Evolutionary conservation across 306 rosid genomes (phyloP).

Genomic region (Sicyos baderoa): DNA sequence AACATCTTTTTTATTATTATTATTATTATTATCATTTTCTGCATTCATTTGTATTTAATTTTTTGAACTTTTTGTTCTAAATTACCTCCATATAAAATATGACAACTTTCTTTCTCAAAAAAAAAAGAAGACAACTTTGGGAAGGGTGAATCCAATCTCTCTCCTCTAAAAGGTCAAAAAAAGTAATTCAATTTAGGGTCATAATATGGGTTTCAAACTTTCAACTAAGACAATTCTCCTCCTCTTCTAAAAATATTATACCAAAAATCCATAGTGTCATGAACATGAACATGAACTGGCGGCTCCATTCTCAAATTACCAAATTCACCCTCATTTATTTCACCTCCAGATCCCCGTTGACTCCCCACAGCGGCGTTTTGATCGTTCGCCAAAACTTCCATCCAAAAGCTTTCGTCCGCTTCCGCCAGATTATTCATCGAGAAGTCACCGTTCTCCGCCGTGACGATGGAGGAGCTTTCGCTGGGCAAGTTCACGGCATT

Average conservation of each 20-base stretch:
- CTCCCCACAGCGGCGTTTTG: constrained; percentile 9
- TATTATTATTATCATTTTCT: too few species aligned
- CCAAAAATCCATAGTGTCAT: constrained; percentile 53
- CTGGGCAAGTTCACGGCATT: too few species aligned
- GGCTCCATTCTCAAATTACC: neutral
- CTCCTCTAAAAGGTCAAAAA: too few species aligned
- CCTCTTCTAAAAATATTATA: constrained; percentile 37
- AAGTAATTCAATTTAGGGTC: neutral
- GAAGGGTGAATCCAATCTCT: constrained; percentile 20
- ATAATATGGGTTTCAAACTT: constrained; percentile 6
- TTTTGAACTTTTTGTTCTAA: too few species aligned
- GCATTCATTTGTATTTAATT: too few species aligned
- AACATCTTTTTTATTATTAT: too few species aligned
- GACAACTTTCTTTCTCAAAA: constrained; percentile 30
- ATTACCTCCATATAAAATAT: too few species aligned
- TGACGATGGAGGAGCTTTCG: constrained; percentile 34
- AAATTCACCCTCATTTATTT: neutral
- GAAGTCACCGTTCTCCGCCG: constrained; percentile 12
- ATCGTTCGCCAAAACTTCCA: constrained; percentile 44
- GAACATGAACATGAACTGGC: constrained; percentile 11
- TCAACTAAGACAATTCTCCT: constrained; percentile 29
- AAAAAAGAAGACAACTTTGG: too few species aligned
- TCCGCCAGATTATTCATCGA: constrained; percentile 26
- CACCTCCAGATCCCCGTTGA: constrained; percentile 12
- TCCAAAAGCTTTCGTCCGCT: constrained; percentile 62